Base-by-base conservation (phyloP, 1,139 yeast species). In the Hyphopichia pseudoburtonii region DNA sequence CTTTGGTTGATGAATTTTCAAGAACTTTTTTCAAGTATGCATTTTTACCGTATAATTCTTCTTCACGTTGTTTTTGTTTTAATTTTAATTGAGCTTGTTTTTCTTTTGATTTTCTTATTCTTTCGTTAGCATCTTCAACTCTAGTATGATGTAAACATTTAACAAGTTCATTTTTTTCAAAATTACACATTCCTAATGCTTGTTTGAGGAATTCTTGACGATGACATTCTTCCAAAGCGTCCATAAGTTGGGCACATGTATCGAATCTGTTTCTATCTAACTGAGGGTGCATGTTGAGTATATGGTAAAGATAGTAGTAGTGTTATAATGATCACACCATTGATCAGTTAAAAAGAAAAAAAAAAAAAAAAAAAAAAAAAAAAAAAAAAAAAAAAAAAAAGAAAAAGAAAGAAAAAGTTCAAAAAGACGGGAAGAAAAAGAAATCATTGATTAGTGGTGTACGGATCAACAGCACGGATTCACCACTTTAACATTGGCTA, bases 221-320 rank as follows among this genome's bases (percentile, higher is more conserved):
- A 54, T 90, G 97, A 57, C 98, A 92, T 56, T 86, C 84, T 55
- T 90, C 96, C 11, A 92, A 74, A 1, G 96, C 96, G 46, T 83
- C 83, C 64, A 92, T 88, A 37, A 89, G 74, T 45, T 82, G 85
- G 35, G 78, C 82, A 60, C 98, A 92, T 25, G 85, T 65, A 38
- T 66, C 71, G 43, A 70, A 71, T 46, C 76, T 57, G 43, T 60
- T 62, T 44, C 60, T 66, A 51, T 71, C 77, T 46, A 71, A 58
- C 46, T 71, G 76, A 15, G 77, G 77, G 44, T 71, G 77, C 77
- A 71, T 71, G 23, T 21, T 21, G n/a, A n/a, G n/a, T n/a, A n/a
- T n/a, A n/a, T n/a, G n/a, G n/a, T n/a, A n/a, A n/a, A n/a, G n/a
- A n/a, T n/a, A n/a, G n/a, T n/a, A n/a, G n/a, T n/a, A n/a, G n/a